These are phyloP conservation scores for Paramecium biaurelia DNA, from an alignment of 73 alveolate genomes.

Conservation along the genomic window DNA sequence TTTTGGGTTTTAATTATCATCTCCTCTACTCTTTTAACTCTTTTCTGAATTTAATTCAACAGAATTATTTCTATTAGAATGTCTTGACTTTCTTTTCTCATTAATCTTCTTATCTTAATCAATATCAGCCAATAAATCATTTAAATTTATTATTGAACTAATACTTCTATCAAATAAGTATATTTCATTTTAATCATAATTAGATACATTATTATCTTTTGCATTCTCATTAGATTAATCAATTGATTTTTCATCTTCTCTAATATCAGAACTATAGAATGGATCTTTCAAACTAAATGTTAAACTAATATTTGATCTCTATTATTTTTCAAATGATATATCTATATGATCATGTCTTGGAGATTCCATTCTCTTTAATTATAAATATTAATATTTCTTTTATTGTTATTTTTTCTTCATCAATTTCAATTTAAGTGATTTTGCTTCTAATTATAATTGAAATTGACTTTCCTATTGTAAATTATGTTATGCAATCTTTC, in stretches of 20 bases:
- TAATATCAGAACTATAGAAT: not conserved
- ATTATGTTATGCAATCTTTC: not conserved
- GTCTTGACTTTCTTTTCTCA: not conserved
- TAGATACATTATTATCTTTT: not conserved
- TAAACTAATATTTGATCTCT: slow-evolving; percentile 3
- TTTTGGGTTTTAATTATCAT: not conserved
- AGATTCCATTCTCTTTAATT: not conserved
- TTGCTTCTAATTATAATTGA: not conserved
- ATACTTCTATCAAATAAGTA: not conserved
- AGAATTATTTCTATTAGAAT: slow-evolving; percentile 9
- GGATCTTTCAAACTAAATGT: slow-evolving; percentile 11
- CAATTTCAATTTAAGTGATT: not conserved
- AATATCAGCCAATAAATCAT: not conserved
- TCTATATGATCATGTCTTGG: not conserved
- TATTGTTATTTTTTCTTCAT: not conserved
- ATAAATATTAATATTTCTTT: not conserved
- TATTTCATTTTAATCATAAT: not conserved
- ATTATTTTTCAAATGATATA: not conserved
- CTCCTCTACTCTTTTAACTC: not conserved
- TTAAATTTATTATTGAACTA: not conserved
- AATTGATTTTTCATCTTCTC: not conserved
- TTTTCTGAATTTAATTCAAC: not conserved
- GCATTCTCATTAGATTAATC: not conserved
- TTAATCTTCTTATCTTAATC: not conserved
- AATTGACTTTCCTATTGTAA: not conserved